Evolutionary conservation across 192 early-diverging fungal genomes (phyloP).

Genomic region (Backusella liffmaniae): DNA sequence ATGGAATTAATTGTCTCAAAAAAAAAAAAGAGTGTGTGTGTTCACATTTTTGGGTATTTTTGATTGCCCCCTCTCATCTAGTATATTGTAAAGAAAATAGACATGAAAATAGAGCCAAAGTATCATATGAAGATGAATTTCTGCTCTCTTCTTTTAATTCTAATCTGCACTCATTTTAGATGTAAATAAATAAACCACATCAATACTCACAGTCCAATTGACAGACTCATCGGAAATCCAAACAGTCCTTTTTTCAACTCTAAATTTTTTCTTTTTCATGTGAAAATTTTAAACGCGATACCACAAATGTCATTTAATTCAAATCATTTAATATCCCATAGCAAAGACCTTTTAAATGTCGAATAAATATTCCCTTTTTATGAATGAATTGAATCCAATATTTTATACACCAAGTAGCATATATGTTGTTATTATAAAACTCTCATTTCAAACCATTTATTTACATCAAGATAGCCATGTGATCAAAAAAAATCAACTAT

Average conservation of each 20-base stretch:
- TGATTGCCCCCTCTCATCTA: neutral
- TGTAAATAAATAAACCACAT: neutral
- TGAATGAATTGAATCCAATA: too few relatives aligned
- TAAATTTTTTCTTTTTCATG: neutral
- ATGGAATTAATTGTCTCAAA: neutral
- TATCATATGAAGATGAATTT: neutral
- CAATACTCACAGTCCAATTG: neutral
- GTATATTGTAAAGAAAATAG: neutral
- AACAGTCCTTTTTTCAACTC: neutral
- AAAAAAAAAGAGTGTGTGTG: neutral
- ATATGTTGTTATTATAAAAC: too few relatives aligned
- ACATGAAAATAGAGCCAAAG: neutral
- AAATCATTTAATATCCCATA: neutral
- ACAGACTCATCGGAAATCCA: neutral
- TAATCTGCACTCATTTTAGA: neutral
- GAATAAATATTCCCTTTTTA: too few relatives aligned
- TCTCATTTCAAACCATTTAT: neutral
- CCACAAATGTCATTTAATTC: neutral
- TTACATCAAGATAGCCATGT: neutral
- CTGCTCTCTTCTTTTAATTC: neutral
- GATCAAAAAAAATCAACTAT: neutral
- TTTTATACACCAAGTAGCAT: too few relatives aligned
- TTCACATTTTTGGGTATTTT: neutral
- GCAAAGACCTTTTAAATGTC: too few relatives aligned
- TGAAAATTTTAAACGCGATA: neutral